Conservation (phyloP, 441 rosid species). For the Pelargonium citronellum region DNA sequence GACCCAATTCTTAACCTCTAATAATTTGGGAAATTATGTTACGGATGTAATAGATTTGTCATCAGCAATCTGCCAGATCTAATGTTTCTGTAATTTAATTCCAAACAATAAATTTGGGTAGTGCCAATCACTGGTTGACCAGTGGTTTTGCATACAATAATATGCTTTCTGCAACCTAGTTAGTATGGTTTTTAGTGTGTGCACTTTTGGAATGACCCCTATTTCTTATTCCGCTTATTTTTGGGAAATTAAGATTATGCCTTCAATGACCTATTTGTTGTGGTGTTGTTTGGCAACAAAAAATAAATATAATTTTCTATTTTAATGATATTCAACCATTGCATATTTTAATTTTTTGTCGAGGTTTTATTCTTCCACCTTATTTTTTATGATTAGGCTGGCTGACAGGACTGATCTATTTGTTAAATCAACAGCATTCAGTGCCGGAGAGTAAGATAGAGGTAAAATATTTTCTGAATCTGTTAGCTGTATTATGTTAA, state of each 20-base stretch:
- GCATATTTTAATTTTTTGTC: conserved; percentile 17
- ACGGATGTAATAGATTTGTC: not conserved
- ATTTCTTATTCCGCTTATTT: not conserved
- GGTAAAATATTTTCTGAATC: conserved; percentile 48
- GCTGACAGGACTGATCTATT: conserved; percentile 69
- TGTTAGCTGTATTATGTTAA: not conserved
- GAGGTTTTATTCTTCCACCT: conserved; percentile 41
- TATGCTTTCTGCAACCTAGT: not conserved
- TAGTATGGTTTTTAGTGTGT: not conserved
- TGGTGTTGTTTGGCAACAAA: not conserved
- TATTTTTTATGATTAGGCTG: conserved; percentile 62
- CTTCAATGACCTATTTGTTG: not conserved
- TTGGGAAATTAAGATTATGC: not conserved
- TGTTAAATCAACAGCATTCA: conserved; percentile 82
- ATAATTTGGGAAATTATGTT: not conserved
- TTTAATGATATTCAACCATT: not conserved
- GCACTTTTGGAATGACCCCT: not conserved
- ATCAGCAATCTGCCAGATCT: not conserved
- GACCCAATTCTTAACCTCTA: too few relatives aligned
- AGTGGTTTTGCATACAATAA: not conserved
- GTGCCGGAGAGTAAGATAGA: conserved; percentile 57
- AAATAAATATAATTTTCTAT: conserved; percentile 8
- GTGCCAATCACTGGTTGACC: not conserved
- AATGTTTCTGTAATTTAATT: not conserved
- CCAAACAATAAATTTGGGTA: not conserved